A percentile compares a stretch with the other conserved stretches of the same genome.
phyloP scores from a whole-genome alignment of 192 early-diverging fungal genomes.

The Coemansia sp. region DNA sequence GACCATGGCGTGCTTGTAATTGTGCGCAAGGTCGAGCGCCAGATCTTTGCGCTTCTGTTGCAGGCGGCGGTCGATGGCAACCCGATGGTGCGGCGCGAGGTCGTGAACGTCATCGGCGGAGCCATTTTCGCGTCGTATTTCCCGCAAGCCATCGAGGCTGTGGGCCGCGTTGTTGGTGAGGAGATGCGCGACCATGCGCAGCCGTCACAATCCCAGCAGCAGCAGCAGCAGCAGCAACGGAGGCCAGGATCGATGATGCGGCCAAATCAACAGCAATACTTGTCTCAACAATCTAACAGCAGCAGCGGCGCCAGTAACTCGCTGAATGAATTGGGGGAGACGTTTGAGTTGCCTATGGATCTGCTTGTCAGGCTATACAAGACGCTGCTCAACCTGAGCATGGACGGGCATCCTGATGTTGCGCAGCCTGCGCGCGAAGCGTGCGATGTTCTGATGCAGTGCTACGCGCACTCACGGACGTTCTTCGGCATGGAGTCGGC shows the following conservation, averaged over 20 bases:
- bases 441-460: conserved; percentile 65
- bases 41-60: conserved; percentile 59
- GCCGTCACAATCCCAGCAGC: background rate
- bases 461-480: conserved; percentile 43
- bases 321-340: conserved; percentile 11
- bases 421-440: conserved; percentile 64
- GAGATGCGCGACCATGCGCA: conserved; percentile 39
- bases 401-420: conserved; percentile 81
- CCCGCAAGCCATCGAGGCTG: conserved; percentile 64
- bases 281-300: background rate
- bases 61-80: conserved; percentile 75
- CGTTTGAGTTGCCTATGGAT: conserved; percentile 31
- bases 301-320: background rate
- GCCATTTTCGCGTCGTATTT: conserved; percentile 68
- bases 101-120: conserved; percentile 72
- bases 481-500: conserved; percentile 33
- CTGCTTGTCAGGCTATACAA: conserved; percentile 73
- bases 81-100: conserved; percentile 87
- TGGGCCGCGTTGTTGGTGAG: conserved; percentile 56
- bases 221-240: background rate
- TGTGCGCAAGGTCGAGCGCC: conserved; percentile 67
- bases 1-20: conserved; percentile 70
- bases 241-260: conserved; percentile 2
- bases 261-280: background rate
- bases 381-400: conserved; percentile 73